Evolutionary conservation across 1,284 basidiomycete genomes (phyloP), one percentile per base, ranked within the genome.

Genomic region (Leccinum insolens): DNA sequence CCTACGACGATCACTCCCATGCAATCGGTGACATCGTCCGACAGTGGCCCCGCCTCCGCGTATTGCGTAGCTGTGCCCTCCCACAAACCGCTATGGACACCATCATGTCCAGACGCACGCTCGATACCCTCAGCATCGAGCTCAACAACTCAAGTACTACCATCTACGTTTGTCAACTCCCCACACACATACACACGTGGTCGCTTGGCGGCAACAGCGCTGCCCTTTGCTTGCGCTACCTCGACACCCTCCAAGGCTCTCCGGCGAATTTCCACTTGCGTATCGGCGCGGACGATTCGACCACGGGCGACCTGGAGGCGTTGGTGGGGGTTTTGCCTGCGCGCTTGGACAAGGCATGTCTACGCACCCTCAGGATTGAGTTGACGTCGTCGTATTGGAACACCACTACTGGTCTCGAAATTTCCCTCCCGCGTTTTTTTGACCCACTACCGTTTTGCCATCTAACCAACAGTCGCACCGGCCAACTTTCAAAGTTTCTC

Each of bases 371-470:
- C 49, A 66, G 63, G 5, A 44, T 75, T 58, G 76, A 75, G 46
- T 49, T 75, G 62, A 76, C 72, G 2, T 76, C 75, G 4, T 76
- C 76, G 1, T 75, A 76, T 52, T 77, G 75, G 74, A 72, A 68
- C 28, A 31, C 70, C 4, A 15, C 55, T 12, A 20, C 11, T 49
- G 3, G 20, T 55, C 55, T 25, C 8, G 3, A 25, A 25, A 15
- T 15, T 57, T 28, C 25, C 14, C 55, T 57, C 55, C 8, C 15
- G 14, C 15, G 11, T 52, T 17, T 57, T 25, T 25, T 15, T 7
- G 25, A 20, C 15, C 55, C 8, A 57, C 55, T 57, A 17, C 15
- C 15, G 55, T 28, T 3, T 2, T 25, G 14, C 22, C 20, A 57
- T 55, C 52, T 55, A 2, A 55, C 14, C 14, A 20, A 22, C 15